These are phyloP conservation scores for Acanthamoeba castellanii DNA, from an alignment of 208 protist genomes.

Conservation along the genomic window DNA sequence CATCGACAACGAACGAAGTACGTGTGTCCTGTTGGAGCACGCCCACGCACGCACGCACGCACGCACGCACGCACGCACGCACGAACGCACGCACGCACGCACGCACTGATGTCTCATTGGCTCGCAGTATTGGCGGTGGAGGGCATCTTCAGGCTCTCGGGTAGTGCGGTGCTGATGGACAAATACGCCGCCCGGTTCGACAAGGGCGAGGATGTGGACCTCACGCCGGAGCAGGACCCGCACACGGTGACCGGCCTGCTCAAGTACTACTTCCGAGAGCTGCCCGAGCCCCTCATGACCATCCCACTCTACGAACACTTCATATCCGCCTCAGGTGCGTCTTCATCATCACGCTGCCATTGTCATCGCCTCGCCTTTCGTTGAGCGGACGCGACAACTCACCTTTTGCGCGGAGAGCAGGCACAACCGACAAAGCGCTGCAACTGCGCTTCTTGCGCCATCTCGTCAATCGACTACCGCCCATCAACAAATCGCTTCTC, in stretches of 20 bases:
- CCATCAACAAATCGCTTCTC: slow-evolving; percentile 61
- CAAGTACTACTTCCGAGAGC: slow-evolving; percentile 71
- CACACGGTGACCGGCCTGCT: slow-evolving; percentile 63
- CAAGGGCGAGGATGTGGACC: slow-evolving; percentile 73
- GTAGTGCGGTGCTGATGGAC: slow-evolving; percentile 57
- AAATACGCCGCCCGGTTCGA: slow-evolving; percentile 64
- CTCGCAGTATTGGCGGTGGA: slow-evolving; percentile 31
- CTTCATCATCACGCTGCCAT: not conserved
- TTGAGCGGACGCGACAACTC: no score
- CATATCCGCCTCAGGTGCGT: slow-evolving; percentile 6
- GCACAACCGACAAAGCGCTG: slow-evolving; percentile 45
- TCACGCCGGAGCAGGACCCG: slow-evolving; percentile 41
- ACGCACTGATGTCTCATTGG: not conserved
- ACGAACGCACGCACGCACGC: no score
- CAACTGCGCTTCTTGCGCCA: slow-evolving; percentile 54
- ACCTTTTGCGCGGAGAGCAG: not conserved
- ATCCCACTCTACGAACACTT: slow-evolving; percentile 43
- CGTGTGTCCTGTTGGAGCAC: not conserved
- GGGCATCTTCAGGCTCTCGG: slow-evolving; percentile 68
- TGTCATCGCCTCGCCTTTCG: no score
- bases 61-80: not conserved
- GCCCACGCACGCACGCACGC: not conserved
- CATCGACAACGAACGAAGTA: slow-evolving; percentile 67
- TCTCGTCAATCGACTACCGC: slow-evolving; percentile 30
- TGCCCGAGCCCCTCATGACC: slow-evolving; percentile 68